Evolutionary conservation across 2,329 filamentous ascomycete species (phyloP).

Genomic region (Cladosporium oxysporum): DNA sequence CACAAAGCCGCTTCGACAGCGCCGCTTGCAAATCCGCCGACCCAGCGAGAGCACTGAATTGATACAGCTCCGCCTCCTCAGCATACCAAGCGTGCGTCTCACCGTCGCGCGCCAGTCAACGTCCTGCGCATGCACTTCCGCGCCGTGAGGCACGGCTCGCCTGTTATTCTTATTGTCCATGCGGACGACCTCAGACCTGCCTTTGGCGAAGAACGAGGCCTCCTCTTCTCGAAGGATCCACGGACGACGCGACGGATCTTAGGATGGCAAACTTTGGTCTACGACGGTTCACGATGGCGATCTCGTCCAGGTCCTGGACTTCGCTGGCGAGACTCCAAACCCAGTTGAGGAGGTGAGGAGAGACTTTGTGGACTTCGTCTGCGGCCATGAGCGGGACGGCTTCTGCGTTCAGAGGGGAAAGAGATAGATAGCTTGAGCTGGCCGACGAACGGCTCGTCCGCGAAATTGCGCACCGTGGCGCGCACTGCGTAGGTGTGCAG

Average conservation of each 20-base stretch:
- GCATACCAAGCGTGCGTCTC: background rate
- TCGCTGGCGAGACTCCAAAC: background rate
- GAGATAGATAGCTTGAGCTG: background rate
- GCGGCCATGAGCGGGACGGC: background rate
- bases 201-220: background rate
- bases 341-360: background rate
- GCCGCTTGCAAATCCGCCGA: background rate
- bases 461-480: background rate
- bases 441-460: background rate
- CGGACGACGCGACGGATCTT: background rate
- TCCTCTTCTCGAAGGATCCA: background rate
- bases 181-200: background rate
- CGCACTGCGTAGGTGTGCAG: background rate
- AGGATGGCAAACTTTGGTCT: background rate
- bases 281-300: background rate
- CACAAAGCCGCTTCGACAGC: background rate
- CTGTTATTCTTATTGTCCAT: background rate
- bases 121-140: background rate
- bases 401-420: background rate
- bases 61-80: background rate
- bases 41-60: background rate
- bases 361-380: background rate
- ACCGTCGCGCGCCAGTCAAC: background rate
- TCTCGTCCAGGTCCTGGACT: background rate
- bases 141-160: background rate